Evolutionary conservation across 2,329 filamentous ascomycete species (phyloP), one percentile per base, ranked within the genome.

Genomic region (Exserohilum rostratum): DNA sequence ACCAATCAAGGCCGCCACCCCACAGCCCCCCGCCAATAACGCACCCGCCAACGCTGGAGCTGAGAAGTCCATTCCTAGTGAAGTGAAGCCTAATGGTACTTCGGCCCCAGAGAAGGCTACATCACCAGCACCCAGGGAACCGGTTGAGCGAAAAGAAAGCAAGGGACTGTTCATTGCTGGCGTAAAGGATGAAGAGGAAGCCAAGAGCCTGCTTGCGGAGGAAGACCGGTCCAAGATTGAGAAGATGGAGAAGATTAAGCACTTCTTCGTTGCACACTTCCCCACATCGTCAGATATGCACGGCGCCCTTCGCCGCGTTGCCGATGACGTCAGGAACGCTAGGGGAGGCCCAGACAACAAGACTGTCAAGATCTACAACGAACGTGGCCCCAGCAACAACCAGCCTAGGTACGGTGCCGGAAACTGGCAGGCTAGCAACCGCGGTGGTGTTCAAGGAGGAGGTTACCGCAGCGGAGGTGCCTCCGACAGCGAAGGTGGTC

Each of bases 141-240:
- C 81, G 39, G 78, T 83, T 15, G 83, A 76, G 62, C 76, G 77
- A 56, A 78, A 79, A 69, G 84, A 91, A 68, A 91, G 89, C 64
- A 88, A 91, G 67, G 93, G 90, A 44, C 84, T 99, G 17, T 99
- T 97, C 76, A 87, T 99, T 57, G 90, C 90, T 79, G 93, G 93
- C 68, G 87, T 93, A 18, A 90, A 87, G 67, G 89, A 85, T 49
- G 90, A 93, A 62, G 90, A 96, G 29, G 90, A 93, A 57, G 89
- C 91, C 33, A 88, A 89, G 52, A 87, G 90, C 30, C 82, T 96
- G 20, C 93, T 99, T 71, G 82, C 86, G 1, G 87, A 95, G 11
- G 90, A 96, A 67, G 91, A 97, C 71, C 88, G 86, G 71, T 73
- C 84, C 29, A 97, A 96, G 79, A 91, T 97, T 61, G 76, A 85